A percentile compares a stretch with the other conserved stretches of the same genome.
Evolutionary conservation across 495 filamentous ascomycete genomes (phyloP).

Genomic region (Penicillium waksmanii): DNA sequence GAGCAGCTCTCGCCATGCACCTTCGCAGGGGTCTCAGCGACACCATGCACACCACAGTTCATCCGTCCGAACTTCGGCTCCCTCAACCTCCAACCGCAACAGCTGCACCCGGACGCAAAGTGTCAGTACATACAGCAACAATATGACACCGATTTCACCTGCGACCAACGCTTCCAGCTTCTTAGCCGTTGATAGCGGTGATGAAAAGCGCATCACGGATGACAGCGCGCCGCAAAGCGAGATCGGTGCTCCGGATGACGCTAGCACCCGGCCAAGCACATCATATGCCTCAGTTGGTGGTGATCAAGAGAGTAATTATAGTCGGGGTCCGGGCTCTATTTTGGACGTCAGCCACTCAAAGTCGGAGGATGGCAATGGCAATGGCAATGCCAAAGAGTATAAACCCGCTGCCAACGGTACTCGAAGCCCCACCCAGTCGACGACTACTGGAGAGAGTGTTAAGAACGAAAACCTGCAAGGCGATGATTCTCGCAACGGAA

Average conservation of each 20-base stretch:
- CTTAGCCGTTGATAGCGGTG: conserved; percentile 51
- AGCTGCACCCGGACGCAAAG: conserved; percentile 51
- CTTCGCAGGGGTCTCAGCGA: conserved; percentile 24
- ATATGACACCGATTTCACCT: conserved; percentile 50
- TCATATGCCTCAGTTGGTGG: conserved; percentile 28
- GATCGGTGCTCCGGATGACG: conserved; percentile 27
- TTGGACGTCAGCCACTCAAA: conserved; percentile 17
- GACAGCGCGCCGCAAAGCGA: conserved; percentile 39
- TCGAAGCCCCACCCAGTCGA: conserved; percentile 36
- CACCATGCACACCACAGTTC: conserved; percentile 46
- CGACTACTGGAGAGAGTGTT: conserved; percentile 35
- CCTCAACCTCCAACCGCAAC: conserved; percentile 44
- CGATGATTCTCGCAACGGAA: conserved; percentile 28
- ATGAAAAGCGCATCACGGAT: conserved; percentile 42
- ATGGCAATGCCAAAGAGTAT: conserved; percentile 33
- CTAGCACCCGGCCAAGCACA: conserved; percentile 36
- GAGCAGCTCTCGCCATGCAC: conserved; percentile 38
- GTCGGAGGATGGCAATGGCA: conserved; percentile 32
- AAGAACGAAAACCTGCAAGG: conserved; percentile 30
- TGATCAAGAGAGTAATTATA: conserved; percentile 27
- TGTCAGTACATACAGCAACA: conserved; percentile 48
- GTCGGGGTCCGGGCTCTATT: conserved; percentile 21
- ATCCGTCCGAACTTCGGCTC: conserved; percentile 40
- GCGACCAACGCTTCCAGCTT: conserved; percentile 58
- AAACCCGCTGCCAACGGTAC: conserved; percentile 29